These are phyloP conservation scores for Penicillium paxilli DNA, from an alignment of 495 filamentous ascomycete species.

Conservation along the genomic window DNA sequence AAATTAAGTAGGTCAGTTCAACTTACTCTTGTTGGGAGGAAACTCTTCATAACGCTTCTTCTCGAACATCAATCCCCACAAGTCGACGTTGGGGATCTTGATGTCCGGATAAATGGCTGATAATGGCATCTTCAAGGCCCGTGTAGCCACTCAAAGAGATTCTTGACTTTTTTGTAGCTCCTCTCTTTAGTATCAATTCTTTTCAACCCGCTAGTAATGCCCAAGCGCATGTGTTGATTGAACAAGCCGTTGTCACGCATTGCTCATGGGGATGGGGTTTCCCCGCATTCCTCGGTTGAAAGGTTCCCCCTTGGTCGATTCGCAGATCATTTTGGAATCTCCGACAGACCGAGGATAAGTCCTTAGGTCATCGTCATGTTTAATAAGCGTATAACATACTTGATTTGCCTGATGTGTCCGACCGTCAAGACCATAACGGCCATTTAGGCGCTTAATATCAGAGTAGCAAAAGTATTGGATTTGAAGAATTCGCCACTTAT, in stretches of 20 bases:
- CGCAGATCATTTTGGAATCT: background rate
- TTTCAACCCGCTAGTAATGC: background rate
- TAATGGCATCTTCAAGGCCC: background rate
- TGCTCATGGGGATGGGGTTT: background rate
- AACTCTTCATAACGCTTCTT: background rate
- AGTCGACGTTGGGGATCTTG: constrained; percentile 64
- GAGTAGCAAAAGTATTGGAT: too few relatives aligned
- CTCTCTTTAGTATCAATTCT: background rate
- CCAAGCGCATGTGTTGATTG: background rate
- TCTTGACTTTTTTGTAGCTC: background rate
- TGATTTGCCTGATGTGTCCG: too few relatives aligned
- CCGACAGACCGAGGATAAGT: background rate
- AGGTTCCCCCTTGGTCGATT: background rate
- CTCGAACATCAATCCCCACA: constrained; percentile 60
- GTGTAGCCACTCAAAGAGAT: background rate
- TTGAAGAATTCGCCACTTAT: too few relatives aligned
- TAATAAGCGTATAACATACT: too few relatives aligned
- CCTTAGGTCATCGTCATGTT: too few relatives aligned
- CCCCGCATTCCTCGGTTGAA: background rate
- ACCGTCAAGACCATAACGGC: too few relatives aligned
- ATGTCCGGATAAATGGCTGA: constrained; percentile 44
- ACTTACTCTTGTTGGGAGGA: background rate
- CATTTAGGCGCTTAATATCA: too few relatives aligned
- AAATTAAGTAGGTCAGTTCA: background rate
- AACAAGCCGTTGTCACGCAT: too few relatives aligned